phyloP scores from a whole-genome alignment of 2,329 filamentous ascomycete genomes.

The Ambrosiella xylebori region DNA sequence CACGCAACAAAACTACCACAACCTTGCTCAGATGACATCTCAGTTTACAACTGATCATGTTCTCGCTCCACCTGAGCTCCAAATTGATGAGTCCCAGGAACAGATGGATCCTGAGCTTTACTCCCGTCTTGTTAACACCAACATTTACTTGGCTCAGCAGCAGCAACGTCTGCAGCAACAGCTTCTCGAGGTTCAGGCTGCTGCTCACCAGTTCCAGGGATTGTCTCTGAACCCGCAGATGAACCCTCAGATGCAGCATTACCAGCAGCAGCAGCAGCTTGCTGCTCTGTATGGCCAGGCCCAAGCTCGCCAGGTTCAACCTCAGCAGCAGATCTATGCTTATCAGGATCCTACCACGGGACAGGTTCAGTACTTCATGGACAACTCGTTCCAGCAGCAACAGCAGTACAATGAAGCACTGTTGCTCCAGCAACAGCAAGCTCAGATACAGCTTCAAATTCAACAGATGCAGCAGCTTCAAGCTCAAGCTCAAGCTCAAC shows the following conservation, averaged over 20 bases:
- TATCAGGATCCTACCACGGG: conserved; percentile 77
- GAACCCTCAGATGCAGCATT: conserved; percentile 34
- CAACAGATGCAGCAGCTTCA: conserved; percentile 23
- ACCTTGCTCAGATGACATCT: conserved; percentile 21
- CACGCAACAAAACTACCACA: conserved; percentile 20
- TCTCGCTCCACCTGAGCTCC: conserved; percentile 64
- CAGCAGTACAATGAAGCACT: conserved; percentile 15
- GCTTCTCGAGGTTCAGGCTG: conserved; percentile 65
- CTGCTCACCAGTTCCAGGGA: conserved; percentile 66
- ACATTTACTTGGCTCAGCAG: conserved; percentile 82
- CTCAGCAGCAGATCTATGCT: conserved; percentile 28
- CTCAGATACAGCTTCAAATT: conserved; percentile 26
- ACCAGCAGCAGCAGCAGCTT: conserved; percentile 27
- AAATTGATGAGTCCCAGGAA: conserved; percentile 52
- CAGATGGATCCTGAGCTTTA: conserved; percentile 75
- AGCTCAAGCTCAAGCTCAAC: conserved; percentile 16
- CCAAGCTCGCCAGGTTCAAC: conserved; percentile 23
- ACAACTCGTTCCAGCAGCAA: conserved; percentile 38
- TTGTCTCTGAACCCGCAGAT: conserved; percentile 47
- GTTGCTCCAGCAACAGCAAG: conserved; percentile 26
- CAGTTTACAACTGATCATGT: conserved; percentile 76
- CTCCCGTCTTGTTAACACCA: conserved; percentile 77
- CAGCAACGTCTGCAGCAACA: conserved; percentile 93
- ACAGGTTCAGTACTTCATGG: conserved; percentile 65
- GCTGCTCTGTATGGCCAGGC: conserved; percentile 19